Percentiles rank a stretch among this genome's conserved stretches.
Evolutionary conservation across 176 grass and related monocot species (phyloP).

Genomic region (Zea mays): DNA sequence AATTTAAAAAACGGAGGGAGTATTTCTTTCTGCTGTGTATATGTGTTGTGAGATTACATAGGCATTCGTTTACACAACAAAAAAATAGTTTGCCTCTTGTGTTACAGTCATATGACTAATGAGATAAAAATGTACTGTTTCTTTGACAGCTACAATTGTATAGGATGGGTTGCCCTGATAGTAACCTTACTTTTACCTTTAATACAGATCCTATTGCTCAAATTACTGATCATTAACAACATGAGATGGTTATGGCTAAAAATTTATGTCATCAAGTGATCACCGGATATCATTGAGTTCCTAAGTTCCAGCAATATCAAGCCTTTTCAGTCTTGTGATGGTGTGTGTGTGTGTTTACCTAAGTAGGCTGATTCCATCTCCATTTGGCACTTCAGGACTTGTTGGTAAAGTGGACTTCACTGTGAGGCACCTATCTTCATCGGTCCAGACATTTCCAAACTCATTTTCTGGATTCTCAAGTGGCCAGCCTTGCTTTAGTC

Average conservation of each 20-base stretch:
- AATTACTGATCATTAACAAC: too few relatives aligned
- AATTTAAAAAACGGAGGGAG: too few relatives aligned
- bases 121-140: not conserved
- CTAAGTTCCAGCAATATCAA: not conserved
- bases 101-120: not conserved
- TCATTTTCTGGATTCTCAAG: constrained; percentile 71
- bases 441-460: constrained; percentile 64
- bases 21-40: not conserved
- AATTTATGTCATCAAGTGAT: not conserved
- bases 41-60: not conserved
- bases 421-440: constrained; percentile 91
- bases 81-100: not conserved
- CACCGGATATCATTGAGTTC: not conserved
- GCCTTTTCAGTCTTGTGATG: not conserved
- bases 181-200: too few relatives aligned
- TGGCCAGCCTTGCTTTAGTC: constrained; percentile 70
- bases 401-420: constrained; percentile 99
- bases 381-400: constrained; percentile 53
- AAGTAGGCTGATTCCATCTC: constrained; percentile 15
- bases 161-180: too few relatives aligned
- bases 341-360: constrained; percentile 15
- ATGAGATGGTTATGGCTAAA: too few relatives aligned
- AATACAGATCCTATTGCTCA: too few relatives aligned
- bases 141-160: too few relatives aligned
- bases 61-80: not conserved